A percentile compares a stretch with the other conserved stretches of the same genome.
These are phyloP conservation scores for Neurospora sp. DNA, from an alignment of 2,329 filamentous ascomycete species.

Conservation along the genomic window DNA sequence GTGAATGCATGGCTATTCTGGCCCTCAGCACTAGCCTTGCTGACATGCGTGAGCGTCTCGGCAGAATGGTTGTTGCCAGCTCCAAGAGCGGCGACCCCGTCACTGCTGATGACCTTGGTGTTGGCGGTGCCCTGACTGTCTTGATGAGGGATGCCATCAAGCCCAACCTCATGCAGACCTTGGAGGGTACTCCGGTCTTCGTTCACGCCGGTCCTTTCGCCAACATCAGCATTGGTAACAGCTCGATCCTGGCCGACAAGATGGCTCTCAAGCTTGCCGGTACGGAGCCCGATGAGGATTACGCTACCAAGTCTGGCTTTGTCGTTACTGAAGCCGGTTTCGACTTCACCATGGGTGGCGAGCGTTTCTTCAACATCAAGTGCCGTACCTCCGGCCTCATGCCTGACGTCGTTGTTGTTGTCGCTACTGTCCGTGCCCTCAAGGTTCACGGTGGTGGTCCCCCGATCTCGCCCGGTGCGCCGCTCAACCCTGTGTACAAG, in stretches of 20 bases:
- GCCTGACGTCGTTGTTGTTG: slow-evolving; percentile 88
- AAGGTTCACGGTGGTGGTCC: slow-evolving; percentile 97
- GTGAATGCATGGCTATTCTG: slow-evolving; percentile 96
- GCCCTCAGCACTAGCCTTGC: slow-evolving; percentile 78
- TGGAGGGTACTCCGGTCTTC: slow-evolving; percentile 94
- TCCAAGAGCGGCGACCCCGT: slow-evolving; percentile 80
- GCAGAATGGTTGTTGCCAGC: slow-evolving; percentile 89
- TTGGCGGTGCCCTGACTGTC: slow-evolving; percentile 81
- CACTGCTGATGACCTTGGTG: slow-evolving; percentile 91
- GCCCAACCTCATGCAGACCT: slow-evolving; percentile 96
- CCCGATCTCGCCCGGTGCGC: slow-evolving; percentile 77
- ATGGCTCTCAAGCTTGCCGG: slow-evolving; percentile 92
- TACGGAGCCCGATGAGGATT: slow-evolving; percentile 83
- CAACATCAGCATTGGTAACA: slow-evolving; percentile 96
- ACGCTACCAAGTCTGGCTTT: slow-evolving; percentile 74
- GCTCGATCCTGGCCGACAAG: slow-evolving; percentile 89
- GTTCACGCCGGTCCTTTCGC: slow-evolving; percentile 96
- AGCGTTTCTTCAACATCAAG: slow-evolving; percentile 99
- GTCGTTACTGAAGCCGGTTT: slow-evolving; percentile 97
- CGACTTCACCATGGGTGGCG: slow-evolving; percentile 98
- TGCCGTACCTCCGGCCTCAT: slow-evolving; percentile 88
- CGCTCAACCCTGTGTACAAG: slow-evolving; percentile 80
- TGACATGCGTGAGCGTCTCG: slow-evolving; percentile 88
- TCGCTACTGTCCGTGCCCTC: slow-evolving; percentile 87
- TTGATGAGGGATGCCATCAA: slow-evolving; percentile 98